Conservation (phyloP, 2,329 filamentous ascomycete genomes). For the Penicillium sp. region DNA sequence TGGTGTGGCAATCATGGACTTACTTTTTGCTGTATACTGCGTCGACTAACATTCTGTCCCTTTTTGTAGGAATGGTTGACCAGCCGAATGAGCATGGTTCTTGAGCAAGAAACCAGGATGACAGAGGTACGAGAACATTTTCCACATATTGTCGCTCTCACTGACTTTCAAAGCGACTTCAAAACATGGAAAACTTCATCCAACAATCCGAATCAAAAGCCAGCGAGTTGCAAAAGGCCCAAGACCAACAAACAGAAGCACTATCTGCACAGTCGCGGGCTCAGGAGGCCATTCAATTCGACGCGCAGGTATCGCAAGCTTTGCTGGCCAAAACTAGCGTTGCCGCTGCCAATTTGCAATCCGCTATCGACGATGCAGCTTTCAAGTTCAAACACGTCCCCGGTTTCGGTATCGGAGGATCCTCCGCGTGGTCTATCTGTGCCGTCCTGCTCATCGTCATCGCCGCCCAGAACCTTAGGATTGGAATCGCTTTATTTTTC, state of each 20-base stretch:
- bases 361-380: conserved; percentile 29
- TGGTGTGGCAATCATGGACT: conserved; percentile 25
- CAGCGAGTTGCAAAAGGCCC: conserved; percentile 29
- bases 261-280: conserved; percentile 23
- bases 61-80: conserved; percentile 31
- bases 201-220: conserved; percentile 32
- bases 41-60: conserved; percentile 2
- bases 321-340: conserved; percentile 29
- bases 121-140: conserved; percentile 25
- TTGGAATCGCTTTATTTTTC: conserved; percentile 21
- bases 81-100: conserved; percentile 22
- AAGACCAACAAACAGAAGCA: conserved; percentile 33
- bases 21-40: not conserved
- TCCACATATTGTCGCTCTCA: not conserved
- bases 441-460: conserved; percentile 24
- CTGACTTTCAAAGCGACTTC: conserved; percentile 35
- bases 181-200: conserved; percentile 32
- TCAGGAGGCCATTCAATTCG: conserved; percentile 26
- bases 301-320: conserved; percentile 29
- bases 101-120: conserved; percentile 34
- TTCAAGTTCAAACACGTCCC: conserved; percentile 20
- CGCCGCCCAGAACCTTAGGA: conserved; percentile 21
- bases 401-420: conserved; percentile 15
- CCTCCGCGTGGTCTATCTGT: conserved; percentile 24
- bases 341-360: conserved; percentile 30